Base-by-base conservation (phyloP, 2,329 filamentous ascomycete genomes). In the Monilinia aucupariae region DNA sequence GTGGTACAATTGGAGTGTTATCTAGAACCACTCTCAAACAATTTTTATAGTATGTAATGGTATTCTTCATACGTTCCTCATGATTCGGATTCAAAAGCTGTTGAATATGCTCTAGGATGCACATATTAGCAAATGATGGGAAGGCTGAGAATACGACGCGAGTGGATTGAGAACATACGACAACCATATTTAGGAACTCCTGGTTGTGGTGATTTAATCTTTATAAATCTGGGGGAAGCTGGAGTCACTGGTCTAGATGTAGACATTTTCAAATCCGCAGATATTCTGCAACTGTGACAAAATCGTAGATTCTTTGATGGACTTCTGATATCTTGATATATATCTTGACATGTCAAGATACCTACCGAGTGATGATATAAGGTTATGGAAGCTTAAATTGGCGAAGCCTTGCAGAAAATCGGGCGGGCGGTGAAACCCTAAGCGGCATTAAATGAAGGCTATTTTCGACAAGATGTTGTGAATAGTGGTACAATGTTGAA, bases 1-100 rank as follows among this genome's bases (percentile, higher is more conserved):
- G 88, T 32, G 82, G 81, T 54, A 87, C 82, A 71, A 86, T 80
- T 59, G 82, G 85, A 55, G 80, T 84, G 66, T 82, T 80, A 74
- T 91, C 87, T 75, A 88, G 87, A 67, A 92, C 86, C 63, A 84
- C 83, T 65, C 86, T 82, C 47, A 92, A 79, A 64, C 91, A 84
- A 71, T 84, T 82, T 72, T 87, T 89, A 76, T 92, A 92, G 70
- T 89, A 84, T 62, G 84, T 79, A 65, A 90, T 84, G 25, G 87
- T 88, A 66, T 81, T 85, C 69, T 89, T 87, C 75, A 85, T 86
- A 20, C 84, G 82, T 66, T 86, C 84, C 66, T 47, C 47, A 85
- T 83, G 54, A 78, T 80, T 70, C 81, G 82, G 41, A 52, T 80
- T 81, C 41, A 91, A 80, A 64, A 92, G 82, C 30, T 81, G 79